Conservation (phyloP, 495 filamentous ascomycete genomes). For the Pseudevernia furfuracea region DNA sequence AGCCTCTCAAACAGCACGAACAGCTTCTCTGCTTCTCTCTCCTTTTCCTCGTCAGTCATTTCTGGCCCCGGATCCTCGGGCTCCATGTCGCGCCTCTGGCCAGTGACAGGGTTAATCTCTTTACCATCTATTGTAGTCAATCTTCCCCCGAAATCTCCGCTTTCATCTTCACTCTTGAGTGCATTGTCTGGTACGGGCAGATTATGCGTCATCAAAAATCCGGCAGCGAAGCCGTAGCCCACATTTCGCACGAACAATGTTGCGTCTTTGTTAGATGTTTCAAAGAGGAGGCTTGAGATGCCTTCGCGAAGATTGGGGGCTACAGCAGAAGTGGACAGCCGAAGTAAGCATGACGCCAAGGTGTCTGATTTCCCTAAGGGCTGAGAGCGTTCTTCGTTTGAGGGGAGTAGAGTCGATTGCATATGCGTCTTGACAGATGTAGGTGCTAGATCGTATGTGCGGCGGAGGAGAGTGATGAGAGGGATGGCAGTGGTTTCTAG, state of each 20-base stretch:
- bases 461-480: slow-evolving; percentile 62
- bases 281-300: slow-evolving; percentile 77
- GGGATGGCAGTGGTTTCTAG: slow-evolving; percentile 61
- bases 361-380: slow-evolving; percentile 70
- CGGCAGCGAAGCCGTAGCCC: slow-evolving; percentile 87
- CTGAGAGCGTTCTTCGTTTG: slow-evolving; percentile 65
- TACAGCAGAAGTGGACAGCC: slow-evolving; percentile 65
- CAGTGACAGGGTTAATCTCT: slow-evolving; percentile 84
- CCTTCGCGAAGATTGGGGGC: slow-evolving; percentile 62
- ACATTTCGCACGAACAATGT: slow-evolving; percentile 69
- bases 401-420: slow-evolving; percentile 62
- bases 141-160: slow-evolving; percentile 18
- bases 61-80: slow-evolving; percentile 43
- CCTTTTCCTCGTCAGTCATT: slow-evolving; percentile 89
- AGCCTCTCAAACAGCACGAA: slow-evolving; percentile 95
- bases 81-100: slow-evolving; percentile 71
- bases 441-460: slow-evolving; percentile 66
- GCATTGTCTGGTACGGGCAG: slow-evolving; percentile 64
- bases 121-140: slow-evolving; percentile 25
- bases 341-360: slow-evolving; percentile 68
- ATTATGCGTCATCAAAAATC: slow-evolving; percentile 75
- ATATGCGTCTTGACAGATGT: slow-evolving; percentile 53
- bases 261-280: slow-evolving; percentile 70
- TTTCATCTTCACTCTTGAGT: slow-evolving; percentile 26
- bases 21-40: slow-evolving; percentile 82